phyloP scores from a whole-genome alignment of 768 basidiomycete species.

The Pluteus cervinus region DNA sequence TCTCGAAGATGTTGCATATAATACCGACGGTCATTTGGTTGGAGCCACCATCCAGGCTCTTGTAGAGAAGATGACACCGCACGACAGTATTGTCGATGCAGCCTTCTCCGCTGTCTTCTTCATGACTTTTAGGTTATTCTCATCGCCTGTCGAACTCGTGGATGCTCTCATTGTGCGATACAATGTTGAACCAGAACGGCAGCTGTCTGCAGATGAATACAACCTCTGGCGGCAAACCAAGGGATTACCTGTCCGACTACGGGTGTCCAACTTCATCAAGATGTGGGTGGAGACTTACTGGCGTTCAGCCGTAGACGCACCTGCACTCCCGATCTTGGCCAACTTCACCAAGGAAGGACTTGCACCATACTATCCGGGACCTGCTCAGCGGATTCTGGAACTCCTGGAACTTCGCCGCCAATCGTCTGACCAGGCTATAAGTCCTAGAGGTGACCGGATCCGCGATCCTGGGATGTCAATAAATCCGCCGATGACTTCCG shows the following conservation, averaged over 20 bases:
- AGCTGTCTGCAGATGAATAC: conserved; percentile 51
- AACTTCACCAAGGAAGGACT: conserved; percentile 61
- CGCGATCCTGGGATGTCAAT: conserved; percentile 74
- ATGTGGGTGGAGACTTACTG: conserved; percentile 91
- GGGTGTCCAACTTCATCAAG: conserved; percentile 92
- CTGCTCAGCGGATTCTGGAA: conserved; percentile 70
- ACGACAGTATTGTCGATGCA: conserved; percentile 84
- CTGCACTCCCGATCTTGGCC: conserved; percentile 49
- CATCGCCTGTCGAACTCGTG: conserved; percentile 70
- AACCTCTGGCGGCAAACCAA: conserved; percentile 83
- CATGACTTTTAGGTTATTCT: conserved; percentile 91
- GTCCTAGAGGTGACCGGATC: conserved; percentile 55
- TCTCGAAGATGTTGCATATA: conserved; percentile 82
- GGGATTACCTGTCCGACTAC: conserved; percentile 82
- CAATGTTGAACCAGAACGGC: conserved; percentile 63
- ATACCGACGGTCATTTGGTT: conserved; percentile 82
- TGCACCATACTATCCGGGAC: conserved; percentile 55
- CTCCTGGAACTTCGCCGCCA: conserved; percentile 52
- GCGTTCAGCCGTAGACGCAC: conserved; percentile 69
- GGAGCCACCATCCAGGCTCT: conserved; percentile 86
- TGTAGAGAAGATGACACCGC: conserved; percentile 97
- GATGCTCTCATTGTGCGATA: conserved; percentile 78
- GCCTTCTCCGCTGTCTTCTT: conserved; percentile 89
- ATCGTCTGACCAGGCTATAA: conserved; percentile 40
- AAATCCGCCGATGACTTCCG: conserved; percentile 44